A percentile compares a stretch with the other conserved stretches of the same genome.
Evolutionary conservation across 2,329 filamentous ascomycete species (phyloP).

Genomic region (Paraconiothyrium sp.): DNA sequence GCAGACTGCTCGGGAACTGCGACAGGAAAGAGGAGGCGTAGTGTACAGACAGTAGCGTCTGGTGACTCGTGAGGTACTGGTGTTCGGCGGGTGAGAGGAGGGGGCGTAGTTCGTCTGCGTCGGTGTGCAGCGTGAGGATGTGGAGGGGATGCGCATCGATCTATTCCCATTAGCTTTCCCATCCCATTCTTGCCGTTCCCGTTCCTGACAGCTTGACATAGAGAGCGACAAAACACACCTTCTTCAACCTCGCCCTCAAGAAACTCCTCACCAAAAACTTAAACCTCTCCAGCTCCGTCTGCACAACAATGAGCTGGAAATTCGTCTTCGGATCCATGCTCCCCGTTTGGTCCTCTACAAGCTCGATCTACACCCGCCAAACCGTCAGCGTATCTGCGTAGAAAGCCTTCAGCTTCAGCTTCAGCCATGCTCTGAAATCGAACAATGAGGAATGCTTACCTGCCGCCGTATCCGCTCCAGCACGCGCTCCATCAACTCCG

Average conservation of each 20-base stretch:
- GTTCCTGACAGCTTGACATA: too few relatives aligned
- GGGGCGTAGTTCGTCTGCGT: conserved; percentile 51
- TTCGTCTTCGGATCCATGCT: conserved; percentile 91
- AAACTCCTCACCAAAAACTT: conserved; percentile 90
- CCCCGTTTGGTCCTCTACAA: conserved; percentile 71
- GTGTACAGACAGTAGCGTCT: conserved; percentile 83
- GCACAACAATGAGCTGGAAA: conserved; percentile 91
- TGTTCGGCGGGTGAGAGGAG: conserved; percentile 79
- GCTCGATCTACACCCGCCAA: conserved; percentile 53
- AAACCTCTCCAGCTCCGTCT: conserved; percentile 94
- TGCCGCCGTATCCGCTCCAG: conserved; percentile 64
- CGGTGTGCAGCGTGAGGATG: conserved; percentile 65
- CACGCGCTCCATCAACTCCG: conserved; percentile 81
- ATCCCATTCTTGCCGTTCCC: background rate
- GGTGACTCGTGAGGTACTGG: conserved; percentile 84
- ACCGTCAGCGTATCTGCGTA: conserved; percentile 26
- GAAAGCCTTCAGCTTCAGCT: background rate
- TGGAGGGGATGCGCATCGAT: conserved; percentile 81
- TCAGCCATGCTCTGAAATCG: conserved; percentile 3
- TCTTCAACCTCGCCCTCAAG: conserved; percentile 84
- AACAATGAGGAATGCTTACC: conserved; percentile 31
- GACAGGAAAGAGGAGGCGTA: conserved; percentile 86
- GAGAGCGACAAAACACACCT: conserved; percentile 62
- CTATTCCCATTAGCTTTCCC: conserved; percentile 49
- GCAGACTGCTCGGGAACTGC: conserved; percentile 80